Base-by-base conservation (phyloP, 2,329 filamentous ascomycete species). In the Cylindrodendrum hubeiense region DNA sequence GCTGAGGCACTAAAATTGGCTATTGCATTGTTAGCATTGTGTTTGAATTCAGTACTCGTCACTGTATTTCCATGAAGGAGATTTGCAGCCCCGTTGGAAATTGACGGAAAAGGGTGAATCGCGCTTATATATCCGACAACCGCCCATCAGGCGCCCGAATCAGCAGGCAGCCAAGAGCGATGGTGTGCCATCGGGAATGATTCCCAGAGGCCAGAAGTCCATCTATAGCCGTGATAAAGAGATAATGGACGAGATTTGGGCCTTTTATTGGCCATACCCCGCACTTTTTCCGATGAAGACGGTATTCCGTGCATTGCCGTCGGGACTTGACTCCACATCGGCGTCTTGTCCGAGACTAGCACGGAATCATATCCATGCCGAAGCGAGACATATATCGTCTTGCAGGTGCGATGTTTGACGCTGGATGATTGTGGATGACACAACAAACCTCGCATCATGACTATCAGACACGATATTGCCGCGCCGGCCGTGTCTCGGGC, bases 391-490 rank as follows among this genome's bases (percentile, higher is more conserved):
- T 50, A 50, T 50, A 50, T 50, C 26, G 47, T 4, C 12, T 2
- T n/a, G 47, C 13, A 3, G 47, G 10, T 50, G 47, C 47, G n/a
- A 50, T 10, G 47, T 21, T 21, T 2, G 7, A 30, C 46, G 9
- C 15, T n/a, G 26, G 4, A n/a, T n/a, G 3, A n/a, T 4, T 21
- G 26, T 15, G 4, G 4, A 50, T 34, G 47, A 13, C n/a, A 30
- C 15, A 21, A 22, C 28, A 4, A 33, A 30, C 7, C n/a, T 19
- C 47, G 10, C 26, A 64, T 13, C 47, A 72, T 72, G 70, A 71
- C 71, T 15, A 73, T 72, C 30, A 67, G 70, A 64, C 70, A 72
- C 56, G 70, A 73, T 6, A 65, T 59, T 1, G 65, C 62, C 58
- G 52, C 68, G 4, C 47, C 50, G 12, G n/a, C 4, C 71, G 53